Evolutionary conservation across 169 alveolate genomes (phyloP).

Genomic region (Besnoitia besnoiti): DNA sequence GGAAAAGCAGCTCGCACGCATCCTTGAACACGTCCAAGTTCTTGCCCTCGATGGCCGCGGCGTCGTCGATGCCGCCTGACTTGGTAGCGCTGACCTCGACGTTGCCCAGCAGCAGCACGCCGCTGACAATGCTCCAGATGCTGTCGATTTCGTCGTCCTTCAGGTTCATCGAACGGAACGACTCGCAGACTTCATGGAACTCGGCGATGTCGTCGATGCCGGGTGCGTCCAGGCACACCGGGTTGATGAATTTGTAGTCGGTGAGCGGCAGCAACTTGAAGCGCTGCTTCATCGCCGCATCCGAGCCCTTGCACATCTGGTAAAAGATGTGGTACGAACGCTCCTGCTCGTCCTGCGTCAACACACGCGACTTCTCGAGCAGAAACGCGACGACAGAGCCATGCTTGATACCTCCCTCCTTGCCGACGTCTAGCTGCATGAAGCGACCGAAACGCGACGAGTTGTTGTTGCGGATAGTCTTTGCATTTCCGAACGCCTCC

Average conservation of each 20-base stretch:
- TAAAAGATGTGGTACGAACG: slow-evolving; percentile 97
- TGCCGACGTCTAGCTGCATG: slow-evolving; percentile 89
- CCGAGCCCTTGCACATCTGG: slow-evolving; percentile 92
- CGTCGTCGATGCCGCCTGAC: slow-evolving; percentile 87
- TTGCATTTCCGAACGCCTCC: slow-evolving; percentile 94
- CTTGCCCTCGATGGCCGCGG: slow-evolving; percentile 84
- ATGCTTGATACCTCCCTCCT: slow-evolving; percentile 69
- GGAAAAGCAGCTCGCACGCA: slow-evolving; percentile 85
- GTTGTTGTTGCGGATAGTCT: slow-evolving; percentile 91
- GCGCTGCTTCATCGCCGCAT: slow-evolving; percentile 76
- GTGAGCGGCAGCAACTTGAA: slow-evolving; percentile 77
- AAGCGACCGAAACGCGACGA: slow-evolving; percentile 95
- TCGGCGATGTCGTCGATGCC: slow-evolving; percentile 95
- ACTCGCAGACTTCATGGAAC: slow-evolving; percentile 89
- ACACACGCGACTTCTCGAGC: slow-evolving; percentile 85
- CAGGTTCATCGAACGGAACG: slow-evolving; percentile 92
- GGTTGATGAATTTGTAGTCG: slow-evolving; percentile 85
- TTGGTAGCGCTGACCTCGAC: slow-evolving; percentile 88
- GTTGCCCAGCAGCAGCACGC: slow-evolving; percentile 93
- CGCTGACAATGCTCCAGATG: slow-evolving; percentile 89
- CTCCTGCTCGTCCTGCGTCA: slow-evolving; percentile 91
- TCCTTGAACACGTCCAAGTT: slow-evolving; percentile 74
- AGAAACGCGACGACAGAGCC: slow-evolving; percentile 76
- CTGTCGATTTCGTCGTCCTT: slow-evolving; percentile 85
- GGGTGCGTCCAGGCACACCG: slow-evolving; percentile 89